phyloP scores from a whole-genome alignment of 2,329 filamentous ascomycete genomes.

The Ceratocystis cacaofunesta region DNA sequence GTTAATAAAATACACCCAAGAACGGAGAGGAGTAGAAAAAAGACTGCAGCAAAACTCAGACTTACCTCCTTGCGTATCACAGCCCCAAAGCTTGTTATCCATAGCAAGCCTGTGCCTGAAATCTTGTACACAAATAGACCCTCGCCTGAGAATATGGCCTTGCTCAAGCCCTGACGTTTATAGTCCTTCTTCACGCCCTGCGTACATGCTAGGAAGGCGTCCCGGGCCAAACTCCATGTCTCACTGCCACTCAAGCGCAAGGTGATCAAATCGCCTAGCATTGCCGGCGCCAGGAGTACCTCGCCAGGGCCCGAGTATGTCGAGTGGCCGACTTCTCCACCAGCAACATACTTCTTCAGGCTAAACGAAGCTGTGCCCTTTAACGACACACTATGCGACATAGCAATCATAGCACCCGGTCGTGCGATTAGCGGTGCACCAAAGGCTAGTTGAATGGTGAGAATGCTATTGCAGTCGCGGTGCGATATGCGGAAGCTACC shows the following conservation, averaged over 20 bases:
- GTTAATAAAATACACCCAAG: constrained; percentile 2
- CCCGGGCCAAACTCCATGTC: constrained; percentile 72
- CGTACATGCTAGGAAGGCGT: constrained; percentile 73
- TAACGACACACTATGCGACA: constrained; percentile 76
- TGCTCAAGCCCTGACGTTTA: constrained; percentile 70
- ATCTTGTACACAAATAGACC: constrained; percentile 85
- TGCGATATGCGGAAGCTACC: constrained; percentile 90
- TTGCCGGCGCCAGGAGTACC: constrained; percentile 63
- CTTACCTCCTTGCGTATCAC: constrained; percentile 87
- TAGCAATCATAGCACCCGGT: constrained; percentile 84
- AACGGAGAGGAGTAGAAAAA: neutral
- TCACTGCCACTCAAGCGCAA: constrained; percentile 58
- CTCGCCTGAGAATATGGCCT: constrained; percentile 88
- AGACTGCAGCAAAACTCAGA: constrained; percentile 18
- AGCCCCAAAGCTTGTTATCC: constrained; percentile 86
- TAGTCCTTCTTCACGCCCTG: constrained; percentile 79
- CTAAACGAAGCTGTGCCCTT: constrained; percentile 73
- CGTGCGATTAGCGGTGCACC: constrained; percentile 71
- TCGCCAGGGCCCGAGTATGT: constrained; percentile 84
- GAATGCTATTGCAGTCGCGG: constrained; percentile 73
- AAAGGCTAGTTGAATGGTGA: constrained; percentile 79
- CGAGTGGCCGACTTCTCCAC: constrained; percentile 64
- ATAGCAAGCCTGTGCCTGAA: constrained; percentile 63
- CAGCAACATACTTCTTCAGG: constrained; percentile 77
- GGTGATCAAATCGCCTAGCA: constrained; percentile 73